phyloP scores from a whole-genome alignment of 23 red algal species.

The Gracilaria gracilis region DNA sequence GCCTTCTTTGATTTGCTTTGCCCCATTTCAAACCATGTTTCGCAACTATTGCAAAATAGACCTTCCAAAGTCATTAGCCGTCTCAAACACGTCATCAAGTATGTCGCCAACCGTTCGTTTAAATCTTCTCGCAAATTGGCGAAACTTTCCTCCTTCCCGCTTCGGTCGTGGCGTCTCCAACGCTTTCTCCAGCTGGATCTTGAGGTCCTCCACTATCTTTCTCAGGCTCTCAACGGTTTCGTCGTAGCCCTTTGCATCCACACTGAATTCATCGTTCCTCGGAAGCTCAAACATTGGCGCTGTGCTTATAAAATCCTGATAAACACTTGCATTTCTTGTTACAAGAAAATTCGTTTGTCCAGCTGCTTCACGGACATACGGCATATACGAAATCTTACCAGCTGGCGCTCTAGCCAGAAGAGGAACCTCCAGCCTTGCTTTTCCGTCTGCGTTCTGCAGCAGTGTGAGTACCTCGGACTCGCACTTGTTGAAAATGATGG shows the following conservation, averaged over 20 bases:
- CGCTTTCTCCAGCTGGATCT: not conserved
- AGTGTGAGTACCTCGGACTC: not conserved
- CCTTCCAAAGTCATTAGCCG: too few species aligned
- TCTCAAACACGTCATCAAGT: too few species aligned
- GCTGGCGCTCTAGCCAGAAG: not conserved
- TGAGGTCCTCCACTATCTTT: not conserved
- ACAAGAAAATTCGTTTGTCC: not conserved
- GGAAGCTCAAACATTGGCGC: not conserved
- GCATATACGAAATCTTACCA: not conserved
- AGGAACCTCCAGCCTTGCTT: not conserved
- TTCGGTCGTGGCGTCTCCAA: not conserved
- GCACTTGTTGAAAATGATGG: slow-evolving; percentile 42
- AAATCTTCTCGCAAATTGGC: too few species aligned
- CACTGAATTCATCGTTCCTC: not conserved
- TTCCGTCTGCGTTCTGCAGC: not conserved
- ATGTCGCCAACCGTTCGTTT: too few species aligned
- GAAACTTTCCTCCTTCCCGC: too few species aligned
- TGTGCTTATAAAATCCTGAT: not conserved
- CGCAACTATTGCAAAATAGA: too few species aligned
- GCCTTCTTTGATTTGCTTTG: too few species aligned
- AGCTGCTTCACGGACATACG: not conserved
- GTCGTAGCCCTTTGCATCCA: not conserved
- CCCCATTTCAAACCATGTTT: too few species aligned
- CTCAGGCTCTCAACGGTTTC: not conserved
- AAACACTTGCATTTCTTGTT: not conserved